phyloP scores from a whole-genome alignment of 129 eudicot species.

The Heracleum sosnowskyi region DNA sequence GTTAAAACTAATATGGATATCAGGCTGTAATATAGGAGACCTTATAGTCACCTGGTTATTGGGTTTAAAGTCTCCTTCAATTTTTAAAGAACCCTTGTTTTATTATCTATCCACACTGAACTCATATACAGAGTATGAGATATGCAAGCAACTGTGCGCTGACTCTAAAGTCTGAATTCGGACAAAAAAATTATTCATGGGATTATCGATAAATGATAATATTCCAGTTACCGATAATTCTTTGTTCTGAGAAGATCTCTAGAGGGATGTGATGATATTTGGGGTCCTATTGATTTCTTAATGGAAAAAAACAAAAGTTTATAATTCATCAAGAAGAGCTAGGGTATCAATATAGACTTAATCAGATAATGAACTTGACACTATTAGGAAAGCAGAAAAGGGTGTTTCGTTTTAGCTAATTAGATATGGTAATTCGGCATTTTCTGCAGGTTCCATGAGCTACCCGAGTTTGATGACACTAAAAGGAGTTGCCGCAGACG shows the following conservation, averaged over 20 bases:
- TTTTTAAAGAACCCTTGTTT: not conserved
- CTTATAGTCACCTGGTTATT: not conserved
- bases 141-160: not conserved
- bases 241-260: not conserved
- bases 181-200: not conserved
- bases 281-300: not conserved
- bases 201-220: not conserved
- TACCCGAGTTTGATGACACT: slow-evolving; percentile 74
- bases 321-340: not conserved
- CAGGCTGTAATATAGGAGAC: not conserved
- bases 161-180: not conserved
- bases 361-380: not conserved
- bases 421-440: slow-evolving; percentile 8
- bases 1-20: not conserved
- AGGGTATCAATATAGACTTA: not conserved
- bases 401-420: not conserved
- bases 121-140: not conserved
- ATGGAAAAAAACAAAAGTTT: not conserved
- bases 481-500: slow-evolving; percentile 93
- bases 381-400: not conserved
- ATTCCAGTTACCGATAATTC: not conserved
- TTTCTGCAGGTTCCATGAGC: slow-evolving; percentile 75
- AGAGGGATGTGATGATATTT: not conserved
- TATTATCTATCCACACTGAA: not conserved
- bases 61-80: not conserved